Evolutionary conservation across 179 eudicot genomes (phyloP), one percentile per base, ranked within the genome.

Genomic region (Pouteria campechiana): DNA sequence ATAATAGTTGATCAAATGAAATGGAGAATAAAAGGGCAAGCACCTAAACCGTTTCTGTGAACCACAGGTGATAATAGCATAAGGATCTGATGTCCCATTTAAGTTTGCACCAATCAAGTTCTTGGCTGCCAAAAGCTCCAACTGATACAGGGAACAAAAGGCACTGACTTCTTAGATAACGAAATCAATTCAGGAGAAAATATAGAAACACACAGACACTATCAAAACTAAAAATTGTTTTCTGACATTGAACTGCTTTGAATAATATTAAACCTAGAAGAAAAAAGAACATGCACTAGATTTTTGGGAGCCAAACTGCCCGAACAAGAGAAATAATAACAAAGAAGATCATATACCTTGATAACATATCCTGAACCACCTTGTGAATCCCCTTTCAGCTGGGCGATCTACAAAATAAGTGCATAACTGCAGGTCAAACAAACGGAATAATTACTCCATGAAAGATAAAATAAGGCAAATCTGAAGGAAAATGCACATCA

Each of bases 1-100:
- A n/a, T n/a, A n/a, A n/a, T n/a, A 32, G 18, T 5, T 25, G 14
- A 37, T 14, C 1, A 37, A 37, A 5, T 6, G 16, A 29, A 40
- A 55, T 6, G 17, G 6, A 31, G 7, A 29, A n/a, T n/a, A n/a
- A n/a, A n/a, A n/a, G 10, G 18, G 24, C 16, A 48, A 43, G 60
- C 55, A 81, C 84, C 90, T 81, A 69, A 81, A 81, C 49, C 90
- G 70, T 73, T 81, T 81, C 73, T 81, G 72, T n/a, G 63, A 30
- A 25, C 81, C 73, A 56, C 90, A 76, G 42, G 79, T 81, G 30
- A 81, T 72, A 38, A 81, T 76, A 42, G 81, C 81, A 52, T 81
- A 81, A 49, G 90, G 90, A 71, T 79, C 83, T 29, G 90, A 81
- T 19, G 78, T 81, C 63, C 90, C 90, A 63, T 81, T 79, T 37